These are phyloP conservation scores for Cyclostephanos tholiformis DNA, from an alignment of 108 stramenopile genomes.

Conservation along the genomic window DNA sequence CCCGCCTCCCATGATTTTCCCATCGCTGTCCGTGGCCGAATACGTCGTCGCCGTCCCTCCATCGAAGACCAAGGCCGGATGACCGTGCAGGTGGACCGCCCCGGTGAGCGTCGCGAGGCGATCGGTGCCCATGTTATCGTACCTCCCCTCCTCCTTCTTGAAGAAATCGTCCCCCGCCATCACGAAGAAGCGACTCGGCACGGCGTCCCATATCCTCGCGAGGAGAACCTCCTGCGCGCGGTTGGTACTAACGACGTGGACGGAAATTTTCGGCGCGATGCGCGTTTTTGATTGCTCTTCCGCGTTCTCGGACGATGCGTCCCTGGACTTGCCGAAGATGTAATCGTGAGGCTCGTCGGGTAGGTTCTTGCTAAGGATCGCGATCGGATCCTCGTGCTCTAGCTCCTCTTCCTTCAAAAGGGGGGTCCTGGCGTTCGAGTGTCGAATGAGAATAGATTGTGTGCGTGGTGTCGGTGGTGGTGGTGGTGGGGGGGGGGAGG, in stretches of 20 bases:
- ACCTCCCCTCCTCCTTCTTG: constrained; percentile 57
- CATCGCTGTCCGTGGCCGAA: constrained; percentile 56
- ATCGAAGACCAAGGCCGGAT: constrained; percentile 68
- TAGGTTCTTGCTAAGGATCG: constrained; percentile 30
- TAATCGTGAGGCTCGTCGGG: constrained; percentile 45
- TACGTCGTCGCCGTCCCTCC: constrained; percentile 79
- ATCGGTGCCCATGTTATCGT: constrained; percentile 75
- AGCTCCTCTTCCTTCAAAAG: constrained; percentile 25
- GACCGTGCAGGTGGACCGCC: constrained; percentile 51
- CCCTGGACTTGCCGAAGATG: constrained; percentile 32
- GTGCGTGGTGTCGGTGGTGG: too few species aligned
- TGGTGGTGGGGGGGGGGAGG: background rate
- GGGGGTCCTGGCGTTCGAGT: constrained; percentile 16
- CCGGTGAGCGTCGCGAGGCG: constrained; percentile 56
- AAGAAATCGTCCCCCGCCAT: constrained; percentile 70
- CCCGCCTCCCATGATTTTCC: constrained; percentile 75
- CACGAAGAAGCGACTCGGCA: constrained; percentile 57
- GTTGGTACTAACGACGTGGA: constrained; percentile 74
- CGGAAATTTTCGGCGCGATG: constrained; percentile 30
- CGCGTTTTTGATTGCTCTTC: constrained; percentile 7
- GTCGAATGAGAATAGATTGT: constrained; percentile 13
- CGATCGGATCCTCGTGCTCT: constrained; percentile 1
- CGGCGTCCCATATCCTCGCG: constrained; percentile 37
- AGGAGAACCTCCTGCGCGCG: constrained; percentile 33
- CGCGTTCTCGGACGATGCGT: constrained; percentile 30